Evolutionary conservation across 108 stramenopile species (phyloP).

Genomic region (Stephanodiscus triporus): DNA sequence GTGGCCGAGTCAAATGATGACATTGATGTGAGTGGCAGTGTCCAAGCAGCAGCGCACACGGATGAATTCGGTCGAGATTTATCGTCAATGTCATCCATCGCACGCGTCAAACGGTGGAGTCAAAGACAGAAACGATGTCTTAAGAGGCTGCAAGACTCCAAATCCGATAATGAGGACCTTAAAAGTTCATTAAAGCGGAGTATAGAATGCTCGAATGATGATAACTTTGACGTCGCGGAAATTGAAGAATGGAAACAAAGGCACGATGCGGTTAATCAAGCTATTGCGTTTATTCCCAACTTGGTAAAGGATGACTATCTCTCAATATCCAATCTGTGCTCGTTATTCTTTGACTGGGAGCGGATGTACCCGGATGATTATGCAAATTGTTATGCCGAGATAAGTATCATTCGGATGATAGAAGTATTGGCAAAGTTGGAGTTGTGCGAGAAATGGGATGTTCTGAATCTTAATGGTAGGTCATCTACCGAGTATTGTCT

Average conservation of each 20-base stretch:
- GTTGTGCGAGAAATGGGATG: constrained; percentile 54
- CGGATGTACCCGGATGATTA: constrained; percentile 64
- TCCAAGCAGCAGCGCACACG: constrained; percentile 10
- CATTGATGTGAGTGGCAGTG: neutral
- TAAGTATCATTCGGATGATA: constrained; percentile 69
- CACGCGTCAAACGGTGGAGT: constrained; percentile 56
- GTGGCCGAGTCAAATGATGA: constrained; percentile 41
- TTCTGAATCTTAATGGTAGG: constrained; percentile 13
- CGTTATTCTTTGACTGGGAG: constrained; percentile 66
- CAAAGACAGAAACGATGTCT: constrained; percentile 23
- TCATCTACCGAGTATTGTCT: neutral
- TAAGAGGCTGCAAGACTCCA: constrained; percentile 6
- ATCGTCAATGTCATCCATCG: constrained; percentile 57
- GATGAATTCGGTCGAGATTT: constrained; percentile 90
- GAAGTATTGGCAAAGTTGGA: constrained; percentile 67
- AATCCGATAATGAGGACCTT: neutral
- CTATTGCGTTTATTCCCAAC: constrained; percentile 56
- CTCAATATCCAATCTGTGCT: constrained; percentile 41
- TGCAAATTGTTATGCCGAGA: constrained; percentile 66
- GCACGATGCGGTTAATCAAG: constrained; percentile 53
- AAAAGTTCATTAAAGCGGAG: neutral
- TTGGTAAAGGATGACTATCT: constrained; percentile 72
- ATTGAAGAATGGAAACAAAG: constrained; percentile 50
- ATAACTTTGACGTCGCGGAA: constrained; percentile 34
- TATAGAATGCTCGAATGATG: constrained; percentile 17